Evolutionary conservation across 2,329 filamentous ascomycete genomes (phyloP).

Genomic region (Diaporthe nobilis): DNA sequence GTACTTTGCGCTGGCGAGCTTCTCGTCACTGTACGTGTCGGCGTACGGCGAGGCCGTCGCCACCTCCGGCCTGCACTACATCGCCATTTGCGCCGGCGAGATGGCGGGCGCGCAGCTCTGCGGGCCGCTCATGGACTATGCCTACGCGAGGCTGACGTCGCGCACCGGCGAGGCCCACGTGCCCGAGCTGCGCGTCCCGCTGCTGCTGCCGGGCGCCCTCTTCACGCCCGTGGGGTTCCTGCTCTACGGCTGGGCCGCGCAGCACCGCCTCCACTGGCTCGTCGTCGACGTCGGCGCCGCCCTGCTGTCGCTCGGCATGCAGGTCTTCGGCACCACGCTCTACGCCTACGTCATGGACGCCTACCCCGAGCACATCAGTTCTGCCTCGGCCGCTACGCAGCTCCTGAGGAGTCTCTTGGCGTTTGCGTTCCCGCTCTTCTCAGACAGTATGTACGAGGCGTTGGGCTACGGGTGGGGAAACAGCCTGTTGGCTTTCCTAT

Average conservation of each 20-base stretch:
- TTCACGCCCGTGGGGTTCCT: slow-evolving; percentile 56
- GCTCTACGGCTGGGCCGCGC: slow-evolving; percentile 60
- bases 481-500: slow-evolving; percentile 53
- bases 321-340: slow-evolving; percentile 20
- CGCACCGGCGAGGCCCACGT: slow-evolving; percentile 42
- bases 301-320: slow-evolving; percentile 50
- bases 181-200: slow-evolving; percentile 65
- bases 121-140: slow-evolving; percentile 58
- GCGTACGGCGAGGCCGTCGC: slow-evolving; percentile 68
- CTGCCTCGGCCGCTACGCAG: slow-evolving; percentile 61
- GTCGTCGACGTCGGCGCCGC: slow-evolving; percentile 55
- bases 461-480: slow-evolving; percentile 58
- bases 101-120: slow-evolving; percentile 66
- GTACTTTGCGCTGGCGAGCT: slow-evolving; percentile 75
- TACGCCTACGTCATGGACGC: slow-evolving; percentile 59
- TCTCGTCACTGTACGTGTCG: slow-evolving; percentile 66
- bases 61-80: slow-evolving; percentile 75
- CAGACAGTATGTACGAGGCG: slow-evolving; percentile 54
- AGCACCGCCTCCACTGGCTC: slow-evolving; percentile 54
- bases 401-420: slow-evolving; percentile 61
- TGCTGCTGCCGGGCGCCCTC: slow-evolving; percentile 62
- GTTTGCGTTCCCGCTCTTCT: slow-evolving; percentile 65
- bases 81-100: slow-evolving; percentile 75
- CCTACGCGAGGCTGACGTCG: slow-evolving; percentile 52
- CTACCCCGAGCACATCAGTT: slow-evolving; percentile 62